A percentile compares a stretch with the other conserved stretches of the same genome.
Conservation (phyloP, 345 rosid species). For the Salix brachista region DNA sequence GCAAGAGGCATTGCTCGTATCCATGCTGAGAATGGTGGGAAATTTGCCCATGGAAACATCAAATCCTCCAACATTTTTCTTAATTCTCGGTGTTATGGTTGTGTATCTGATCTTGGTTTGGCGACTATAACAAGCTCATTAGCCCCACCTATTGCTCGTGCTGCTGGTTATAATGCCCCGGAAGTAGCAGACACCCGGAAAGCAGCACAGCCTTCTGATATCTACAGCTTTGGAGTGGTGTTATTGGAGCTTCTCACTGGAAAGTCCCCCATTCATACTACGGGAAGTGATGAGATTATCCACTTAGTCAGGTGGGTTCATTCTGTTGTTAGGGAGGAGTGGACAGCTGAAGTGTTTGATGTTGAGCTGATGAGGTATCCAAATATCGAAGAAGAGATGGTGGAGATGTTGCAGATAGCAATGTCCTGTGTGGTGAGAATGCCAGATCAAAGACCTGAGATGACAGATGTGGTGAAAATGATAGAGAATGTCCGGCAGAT, state of each 20-base stretch:
- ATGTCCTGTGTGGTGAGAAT: constrained; percentile 79
- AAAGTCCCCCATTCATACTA: constrained; percentile 79
- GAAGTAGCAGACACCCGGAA: constrained; percentile 91
- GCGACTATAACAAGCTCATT: constrained; percentile 72
- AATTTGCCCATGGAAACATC: constrained; percentile 83
- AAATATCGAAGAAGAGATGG: constrained; percentile 96
- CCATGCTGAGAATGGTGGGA: constrained; percentile 65
- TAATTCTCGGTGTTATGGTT: constrained; percentile 55
- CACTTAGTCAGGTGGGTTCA: constrained; percentile 98
- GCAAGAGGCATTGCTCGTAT: constrained; percentile 77
- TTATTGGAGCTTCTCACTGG: constrained; percentile 90
- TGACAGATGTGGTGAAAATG: constrained; percentile 71
- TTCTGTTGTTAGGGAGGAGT: constrained; percentile 94
- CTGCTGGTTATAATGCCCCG: constrained; percentile 92
- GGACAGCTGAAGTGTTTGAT: constrained; percentile 99
- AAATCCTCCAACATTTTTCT: constrained; percentile 88
- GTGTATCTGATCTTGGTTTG: constrained; percentile 83
- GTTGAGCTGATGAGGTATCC: constrained; percentile 80
- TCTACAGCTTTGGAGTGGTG: constrained; percentile 94
- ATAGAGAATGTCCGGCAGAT: constrained; percentile 53
- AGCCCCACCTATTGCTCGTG: constrained; percentile 73
- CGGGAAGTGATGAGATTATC: constrained; percentile 78
- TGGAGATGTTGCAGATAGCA: constrained; percentile 95
- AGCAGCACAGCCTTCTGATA: constrained; percentile 81
- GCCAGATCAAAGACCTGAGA: constrained; percentile 86